phyloP scores from a whole-genome alignment of 257 asterid genomes.

The Paulownia fortunei region DNA sequence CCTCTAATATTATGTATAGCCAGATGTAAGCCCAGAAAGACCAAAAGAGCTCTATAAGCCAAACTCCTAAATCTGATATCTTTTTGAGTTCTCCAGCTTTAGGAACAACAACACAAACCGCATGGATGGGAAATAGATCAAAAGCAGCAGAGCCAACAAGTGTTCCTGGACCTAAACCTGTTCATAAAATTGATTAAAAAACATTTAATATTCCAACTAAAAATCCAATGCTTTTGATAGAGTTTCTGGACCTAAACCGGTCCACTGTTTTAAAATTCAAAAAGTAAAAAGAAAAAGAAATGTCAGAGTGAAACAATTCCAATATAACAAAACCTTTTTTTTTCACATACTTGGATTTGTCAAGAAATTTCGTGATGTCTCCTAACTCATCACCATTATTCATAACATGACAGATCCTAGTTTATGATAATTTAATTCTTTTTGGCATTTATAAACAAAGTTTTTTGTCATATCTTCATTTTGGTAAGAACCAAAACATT shows the following conservation, averaged over 20 bases:
- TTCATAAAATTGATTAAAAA: conserved; percentile 15
- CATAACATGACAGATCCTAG: not conserved
- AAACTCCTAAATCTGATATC: conserved; percentile 91
- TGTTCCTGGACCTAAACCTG: conserved; percentile 98
- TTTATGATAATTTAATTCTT: not conserved
- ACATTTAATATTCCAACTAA: conserved; percentile 23
- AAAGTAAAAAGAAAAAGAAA: not conserved
- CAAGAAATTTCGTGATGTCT: not conserved
- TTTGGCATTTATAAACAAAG: not conserved
- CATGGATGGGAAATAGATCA: conserved; percentile 96
- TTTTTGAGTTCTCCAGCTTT: conserved; percentile 89
- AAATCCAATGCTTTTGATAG: not conserved
- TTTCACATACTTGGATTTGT: not conserved
- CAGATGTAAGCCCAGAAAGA: conserved; percentile 99
- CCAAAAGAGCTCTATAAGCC: conserved; percentile 98
- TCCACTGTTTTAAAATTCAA: conserved; percentile 1
- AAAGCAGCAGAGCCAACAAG: conserved; percentile 99
- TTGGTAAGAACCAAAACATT: not conserved
- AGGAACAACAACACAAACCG: conserved; percentile 95
- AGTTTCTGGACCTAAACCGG: too few species aligned
- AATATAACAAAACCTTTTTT: not conserved
- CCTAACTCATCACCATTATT: not conserved
- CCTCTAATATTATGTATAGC: conserved; percentile 92
- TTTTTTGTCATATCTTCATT: not conserved
- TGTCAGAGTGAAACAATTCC: not conserved